Evolutionary conservation across 129 eudicot species (phyloP), one percentile per base, ranked within the genome.

Genomic region (Tagetes erecta): DNA sequence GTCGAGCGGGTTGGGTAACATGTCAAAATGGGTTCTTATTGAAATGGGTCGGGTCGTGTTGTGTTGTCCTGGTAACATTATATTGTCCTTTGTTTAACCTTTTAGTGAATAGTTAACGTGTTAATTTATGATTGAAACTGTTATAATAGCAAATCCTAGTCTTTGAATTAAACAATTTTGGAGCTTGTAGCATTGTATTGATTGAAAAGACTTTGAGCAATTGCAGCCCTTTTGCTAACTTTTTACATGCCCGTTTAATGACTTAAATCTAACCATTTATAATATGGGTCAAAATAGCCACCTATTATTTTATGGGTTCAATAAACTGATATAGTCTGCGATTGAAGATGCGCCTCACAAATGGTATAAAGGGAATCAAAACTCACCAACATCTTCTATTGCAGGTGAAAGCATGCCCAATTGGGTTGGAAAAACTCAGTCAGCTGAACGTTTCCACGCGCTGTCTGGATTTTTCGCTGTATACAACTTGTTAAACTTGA

Each of bases 381-480:
- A 35, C 57, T 64, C 47, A 39, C 5, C 8, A 14, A 34, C 30
- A 13, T 6, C 37, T 59, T 69, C 12, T 52, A 40, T 77, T 82
- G 83, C 85, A 92, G 97, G 86, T 49, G 82, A 77, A 37, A 71
- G 49, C 8, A 41, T 67, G 56, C 85, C 73, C 53, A 78, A 83
- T 69, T 41, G 78, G 47, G 71, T 81, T 10, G 58, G 67, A 34
- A 55, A 39, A 38, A 76, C 67, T 64, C 73, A 59, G 64, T 36
- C 83, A 1, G 82, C 83, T 70, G 57, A 80, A 39, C 91, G 85
- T 47, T 92, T 80, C 79, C 96, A 92, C 63, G 95, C 98, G 37
- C 79, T 92, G 71, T 89, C 98, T 31, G 98, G 96, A 8, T 92
- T 92, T 76, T 92, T 84, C 68, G 98, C 95, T n/a, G 87, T 92